Percentiles rank a stretch among this genome's conserved stretches.
Conservation (phyloP, 1,284 basidiomycete species). For the Crocinoboletus sp. region DNA sequence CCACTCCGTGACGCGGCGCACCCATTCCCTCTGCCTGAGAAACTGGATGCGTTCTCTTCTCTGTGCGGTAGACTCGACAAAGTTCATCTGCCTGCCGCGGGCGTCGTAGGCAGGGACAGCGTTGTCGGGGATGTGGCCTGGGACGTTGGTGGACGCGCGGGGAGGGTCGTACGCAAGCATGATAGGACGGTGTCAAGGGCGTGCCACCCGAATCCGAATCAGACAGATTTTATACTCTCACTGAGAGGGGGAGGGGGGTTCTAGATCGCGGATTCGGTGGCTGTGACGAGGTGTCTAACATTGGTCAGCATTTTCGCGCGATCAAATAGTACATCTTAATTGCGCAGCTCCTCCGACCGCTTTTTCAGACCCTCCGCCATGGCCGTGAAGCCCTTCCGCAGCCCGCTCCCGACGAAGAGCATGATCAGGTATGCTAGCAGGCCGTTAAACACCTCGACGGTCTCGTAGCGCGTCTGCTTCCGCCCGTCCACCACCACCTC, state of each 20-base stretch:
- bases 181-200: slow-evolving; percentile 8
- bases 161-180: slow-evolving; percentile 22
- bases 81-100: slow-evolving; percentile 27
- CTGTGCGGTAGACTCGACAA: slow-evolving; percentile 25
- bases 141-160: slow-evolving; percentile 9
- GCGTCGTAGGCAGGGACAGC: slow-evolving; percentile 17
- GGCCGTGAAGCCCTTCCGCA: slow-evolving; percentile 46
- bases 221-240: slow-evolving; percentile 17
- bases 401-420: slow-evolving; percentile 39
- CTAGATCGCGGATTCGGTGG: slow-evolving; percentile 26
- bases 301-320: slow-evolving; percentile 18
- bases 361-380: slow-evolving; percentile 57
- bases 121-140: background rate
- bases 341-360: slow-evolving; percentile 38
- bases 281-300: slow-evolving; percentile 28
- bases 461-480: slow-evolving; percentile 57
- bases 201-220: background rate
- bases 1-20: slow-evolving; percentile 35
- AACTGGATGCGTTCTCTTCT: slow-evolving; percentile 33
- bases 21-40: slow-evolving; percentile 32
- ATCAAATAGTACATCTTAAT: background rate
- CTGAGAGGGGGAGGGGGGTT: slow-evolving; percentile 5
- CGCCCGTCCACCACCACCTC: slow-evolving; percentile 39
- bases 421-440: slow-evolving; percentile 52
- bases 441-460: slow-evolving; percentile 58